Base-by-base conservation (phyloP, 495 filamentous ascomycete species). In the Chaetomium tenue region DNA sequence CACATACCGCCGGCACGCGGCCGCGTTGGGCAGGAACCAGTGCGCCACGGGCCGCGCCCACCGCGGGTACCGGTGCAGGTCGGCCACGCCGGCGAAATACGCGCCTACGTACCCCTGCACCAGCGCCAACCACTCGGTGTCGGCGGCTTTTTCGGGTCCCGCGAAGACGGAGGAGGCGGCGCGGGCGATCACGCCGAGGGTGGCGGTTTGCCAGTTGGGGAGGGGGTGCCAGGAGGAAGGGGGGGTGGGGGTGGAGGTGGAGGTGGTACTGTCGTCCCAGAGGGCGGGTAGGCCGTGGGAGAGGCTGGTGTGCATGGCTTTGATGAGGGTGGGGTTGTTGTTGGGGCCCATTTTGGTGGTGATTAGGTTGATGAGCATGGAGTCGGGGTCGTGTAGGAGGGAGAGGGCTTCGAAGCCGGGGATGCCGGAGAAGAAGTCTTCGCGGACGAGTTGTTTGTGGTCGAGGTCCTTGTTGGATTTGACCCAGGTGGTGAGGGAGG, bases 391-490 rank as follows among this genome's bases (percentile, higher is more conserved):
- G 44, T 47, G 44, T 8, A 47, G n/a, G 2, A 47, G 5, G n/a
- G 44, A 16, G 2, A n/a, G 44, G 16, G 44, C 8, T 8, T 47
- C 44, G n/a, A 47, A 47, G 15, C 44, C 44, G n/a, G 44, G 44
- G n/a, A 47, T 47, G 15, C 16, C 44, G n/a, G 15, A 16, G n/a
- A 47, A 47, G 44, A 47, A 47, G 44, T 47, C 44, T 47, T 47
- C 44, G 5, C 44, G 15, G 4, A 47, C 44, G n/a, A 47, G 44
- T n/a, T 47, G 44, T 5, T 47, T 18, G n/a, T 47, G 44, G 44
- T 47, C 44, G 44, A 47, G 44, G 44, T 47, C 44, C n/a, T 47
- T 47, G 44, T 47, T 47, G 44, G 44, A 47, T 47, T 47, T 47
- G n/a, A 47, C 44, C 44, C 44, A 47, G n/a, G 5, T n/a, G 44